Evolutionary conservation across 768 basidiomycete genomes (phyloP).

Genomic region (Mycena metata): DNA sequence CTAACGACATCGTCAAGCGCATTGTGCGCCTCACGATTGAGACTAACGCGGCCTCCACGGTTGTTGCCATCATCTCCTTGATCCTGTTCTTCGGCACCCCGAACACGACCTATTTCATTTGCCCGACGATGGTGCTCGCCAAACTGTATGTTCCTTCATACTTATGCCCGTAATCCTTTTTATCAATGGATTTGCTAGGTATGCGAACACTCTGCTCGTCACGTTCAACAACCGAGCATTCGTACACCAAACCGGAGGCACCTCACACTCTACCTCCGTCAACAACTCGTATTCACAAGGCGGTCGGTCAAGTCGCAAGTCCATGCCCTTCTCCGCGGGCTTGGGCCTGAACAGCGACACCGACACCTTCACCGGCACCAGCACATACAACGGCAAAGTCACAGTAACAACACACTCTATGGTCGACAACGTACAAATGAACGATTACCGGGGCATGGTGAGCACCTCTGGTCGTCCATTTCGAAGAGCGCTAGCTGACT

Average conservation of each 20-base stretch:
- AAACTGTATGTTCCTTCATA: constrained; percentile 20
- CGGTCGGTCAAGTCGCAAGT: constrained; percentile 12
- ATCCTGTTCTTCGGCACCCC: constrained; percentile 32
- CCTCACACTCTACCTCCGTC: constrained; percentile 18
- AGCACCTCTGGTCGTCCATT: not conserved
- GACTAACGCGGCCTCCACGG: constrained; percentile 27
- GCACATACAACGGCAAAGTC: constrained; percentile 33
- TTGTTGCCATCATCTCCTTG: constrained; percentile 28
- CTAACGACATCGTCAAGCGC: constrained; percentile 36
- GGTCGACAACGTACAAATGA: constrained; percentile 11
- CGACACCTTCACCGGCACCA: constrained; percentile 21
- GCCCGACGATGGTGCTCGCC: constrained; percentile 35
- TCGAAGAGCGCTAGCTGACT: too few species aligned
- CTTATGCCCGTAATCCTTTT: too few species aligned
- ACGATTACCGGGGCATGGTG: constrained; percentile 5
- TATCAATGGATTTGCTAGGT: not conserved
- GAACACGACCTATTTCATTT: constrained; percentile 34
- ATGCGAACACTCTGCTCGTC: constrained; percentile 35
- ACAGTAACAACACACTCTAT: constrained; percentile 34
- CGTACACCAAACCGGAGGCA: constrained; percentile 21
- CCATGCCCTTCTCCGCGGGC: constrained; percentile 34
- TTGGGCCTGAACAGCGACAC: constrained; percentile 28
- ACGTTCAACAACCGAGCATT: constrained; percentile 36
- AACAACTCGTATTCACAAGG: constrained; percentile 26
- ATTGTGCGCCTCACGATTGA: constrained; percentile 35